phyloP scores from a whole-genome alignment of 495 filamentous ascomycete species.

The Penicillium lagena region DNA sequence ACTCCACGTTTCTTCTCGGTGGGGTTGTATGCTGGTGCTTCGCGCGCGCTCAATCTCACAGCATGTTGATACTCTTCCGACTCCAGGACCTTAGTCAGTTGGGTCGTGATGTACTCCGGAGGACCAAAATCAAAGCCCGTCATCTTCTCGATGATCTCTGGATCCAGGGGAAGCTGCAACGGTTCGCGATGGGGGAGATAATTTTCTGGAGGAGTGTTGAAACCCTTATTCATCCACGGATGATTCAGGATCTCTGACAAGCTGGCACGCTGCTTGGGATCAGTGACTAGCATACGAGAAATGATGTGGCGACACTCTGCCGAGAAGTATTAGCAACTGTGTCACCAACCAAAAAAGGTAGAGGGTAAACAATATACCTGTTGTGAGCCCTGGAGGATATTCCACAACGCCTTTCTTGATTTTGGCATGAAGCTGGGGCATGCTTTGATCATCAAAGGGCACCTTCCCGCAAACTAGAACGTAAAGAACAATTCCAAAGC shows the following conservation, averaged over 20 bases:
- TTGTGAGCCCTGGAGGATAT: constrained; percentile 86
- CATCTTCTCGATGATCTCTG: constrained; percentile 82
- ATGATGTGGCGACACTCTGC: constrained; percentile 91
- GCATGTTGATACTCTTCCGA: constrained; percentile 90
- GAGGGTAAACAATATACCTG: constrained; percentile 47
- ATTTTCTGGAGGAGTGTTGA: constrained; percentile 79
- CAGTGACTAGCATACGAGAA: constrained; percentile 92
- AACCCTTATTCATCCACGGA: constrained; percentile 96
- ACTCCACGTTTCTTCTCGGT: constrained; percentile 85
- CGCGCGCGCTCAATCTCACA: constrained; percentile 59
- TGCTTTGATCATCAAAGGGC: constrained; percentile 98
- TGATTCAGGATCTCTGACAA: constrained; percentile 92
- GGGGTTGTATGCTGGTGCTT: constrained; percentile 54
- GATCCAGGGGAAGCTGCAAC: constrained; percentile 76
- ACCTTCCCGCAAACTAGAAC: constrained; percentile 98
- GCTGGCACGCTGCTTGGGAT: constrained; percentile 79
- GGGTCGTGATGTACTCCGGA: constrained; percentile 69
- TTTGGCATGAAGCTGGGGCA: constrained; percentile 97
- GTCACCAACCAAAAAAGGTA: neutral
- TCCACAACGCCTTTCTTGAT: constrained; percentile 97
- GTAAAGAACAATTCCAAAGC: constrained; percentile 98
- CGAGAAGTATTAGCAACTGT: neutral
- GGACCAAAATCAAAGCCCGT: constrained; percentile 96
- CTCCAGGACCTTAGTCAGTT: constrained; percentile 77
- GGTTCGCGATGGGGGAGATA: constrained; percentile 80